phyloP scores from a whole-genome alignment of 169 alveolate genomes.

The Eimeria tenella region DNA sequence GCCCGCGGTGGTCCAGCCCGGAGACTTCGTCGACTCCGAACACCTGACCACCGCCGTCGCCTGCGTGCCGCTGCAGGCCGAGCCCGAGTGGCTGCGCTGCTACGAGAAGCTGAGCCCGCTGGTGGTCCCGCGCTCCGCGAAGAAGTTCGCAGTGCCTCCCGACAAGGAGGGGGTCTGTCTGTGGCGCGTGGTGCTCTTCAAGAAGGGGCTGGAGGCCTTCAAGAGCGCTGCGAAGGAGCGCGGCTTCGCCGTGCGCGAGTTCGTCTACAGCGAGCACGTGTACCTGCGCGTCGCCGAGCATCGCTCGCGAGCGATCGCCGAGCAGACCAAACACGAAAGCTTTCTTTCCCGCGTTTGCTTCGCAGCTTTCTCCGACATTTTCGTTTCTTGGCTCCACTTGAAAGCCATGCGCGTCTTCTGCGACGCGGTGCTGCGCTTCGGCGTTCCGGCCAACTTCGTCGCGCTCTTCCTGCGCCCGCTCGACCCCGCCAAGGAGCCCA shows the following conservation, averaged over 20 bases:
- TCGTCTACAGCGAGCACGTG: conserved; percentile 83
- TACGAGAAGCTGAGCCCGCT: conserved; percentile 85
- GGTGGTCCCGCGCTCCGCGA: conserved; percentile 88
- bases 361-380: conserved; percentile 89
- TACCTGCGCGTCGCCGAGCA: conserved; percentile 81
- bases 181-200: conserved; percentile 85
- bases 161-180: conserved; percentile 89
- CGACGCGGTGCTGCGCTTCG: conserved; percentile 90
- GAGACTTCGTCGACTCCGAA: conserved; percentile 84
- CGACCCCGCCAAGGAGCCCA: conserved; percentile 75
- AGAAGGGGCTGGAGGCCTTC: conserved; percentile 81
- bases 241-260: conserved; percentile 83
- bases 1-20: conserved; percentile 82
- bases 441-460: conserved; percentile 90
- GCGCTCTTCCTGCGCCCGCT: conserved; percentile 82
- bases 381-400: conserved; percentile 88
- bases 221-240: conserved; percentile 78
- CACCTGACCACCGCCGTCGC: conserved; percentile 87
- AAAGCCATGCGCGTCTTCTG: conserved; percentile 86
- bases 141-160: conserved; percentile 60
- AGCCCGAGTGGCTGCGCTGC: conserved; percentile 73
- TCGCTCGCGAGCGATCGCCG: conserved; percentile 82
- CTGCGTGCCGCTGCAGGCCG: conserved; percentile 85
- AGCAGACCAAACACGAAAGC: conserved; percentile 83
- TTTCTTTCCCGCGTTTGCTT: conserved; percentile 85